Evolutionary conservation across 2,329 filamentous ascomycete genomes (phyloP).

Genomic region (Colletotrichum lindemuthianum): DNA sequence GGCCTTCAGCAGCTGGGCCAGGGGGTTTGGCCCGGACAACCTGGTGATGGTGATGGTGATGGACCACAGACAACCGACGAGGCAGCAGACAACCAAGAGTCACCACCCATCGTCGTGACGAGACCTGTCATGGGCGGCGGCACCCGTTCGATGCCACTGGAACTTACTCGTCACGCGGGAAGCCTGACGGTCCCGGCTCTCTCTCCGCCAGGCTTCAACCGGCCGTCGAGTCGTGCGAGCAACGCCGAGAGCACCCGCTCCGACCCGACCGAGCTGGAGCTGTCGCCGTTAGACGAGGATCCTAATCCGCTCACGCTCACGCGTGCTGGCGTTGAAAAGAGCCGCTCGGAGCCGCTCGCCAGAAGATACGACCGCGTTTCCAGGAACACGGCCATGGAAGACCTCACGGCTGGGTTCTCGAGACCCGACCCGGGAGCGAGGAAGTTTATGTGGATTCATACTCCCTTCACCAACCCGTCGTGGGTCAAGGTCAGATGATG

Average conservation of each 20-base stretch:
- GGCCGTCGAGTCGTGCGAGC: slow-evolving; percentile 44
- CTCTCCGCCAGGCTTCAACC: slow-evolving; percentile 41
- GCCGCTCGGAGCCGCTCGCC: slow-evolving; percentile 9
- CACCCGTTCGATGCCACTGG: slow-evolving; percentile 17
- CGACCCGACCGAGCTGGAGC: slow-evolving; percentile 42
- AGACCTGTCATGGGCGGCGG: slow-evolving; percentile 41
- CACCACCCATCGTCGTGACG: slow-evolving; percentile 51
- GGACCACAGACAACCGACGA: slow-evolving; percentile 30
- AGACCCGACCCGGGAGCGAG: slow-evolving; percentile 49
- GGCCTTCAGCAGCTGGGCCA: slow-evolving; percentile 21
- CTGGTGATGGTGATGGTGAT: slow-evolving; percentile 27
- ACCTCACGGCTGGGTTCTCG: slow-evolving; percentile 52
- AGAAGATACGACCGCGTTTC: slow-evolving; percentile 15
- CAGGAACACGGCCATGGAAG: slow-evolving; percentile 38
- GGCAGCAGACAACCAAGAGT: slow-evolving; percentile 34
- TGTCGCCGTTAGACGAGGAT: slow-evolving; percentile 38
- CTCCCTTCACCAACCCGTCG: slow-evolving; percentile 65
- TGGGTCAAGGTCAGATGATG: slow-evolving; percentile 62
- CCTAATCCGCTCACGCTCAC: not conserved
- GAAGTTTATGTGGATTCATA: slow-evolving; percentile 68
- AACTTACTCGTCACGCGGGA: slow-evolving; percentile 31
- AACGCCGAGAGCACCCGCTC: slow-evolving; percentile 42
- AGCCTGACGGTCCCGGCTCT: slow-evolving; percentile 47
- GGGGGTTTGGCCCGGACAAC: not conserved
- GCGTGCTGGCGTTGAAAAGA: not conserved